These are phyloP conservation scores for Lonicera japonica DNA, from an alignment of 129 eudicot species.

Conservation along the genomic window DNA sequence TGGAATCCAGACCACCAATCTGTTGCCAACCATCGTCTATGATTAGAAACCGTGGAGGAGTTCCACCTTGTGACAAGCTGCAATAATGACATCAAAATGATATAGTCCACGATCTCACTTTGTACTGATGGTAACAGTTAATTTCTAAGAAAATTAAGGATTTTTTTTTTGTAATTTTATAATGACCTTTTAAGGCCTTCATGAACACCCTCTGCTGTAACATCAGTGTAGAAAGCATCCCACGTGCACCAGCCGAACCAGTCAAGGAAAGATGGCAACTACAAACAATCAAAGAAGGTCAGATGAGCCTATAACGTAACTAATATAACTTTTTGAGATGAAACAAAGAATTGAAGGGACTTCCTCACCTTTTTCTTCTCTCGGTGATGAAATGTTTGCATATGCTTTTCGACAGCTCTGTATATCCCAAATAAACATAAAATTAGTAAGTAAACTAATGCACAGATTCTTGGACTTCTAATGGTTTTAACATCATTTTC, in stretches of 20 bases:
- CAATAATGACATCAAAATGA: neutral
- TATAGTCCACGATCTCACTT: neutral
- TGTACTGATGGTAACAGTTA: neutral
- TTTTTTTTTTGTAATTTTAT: neutral
- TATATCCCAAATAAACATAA: constrained; percentile 11
- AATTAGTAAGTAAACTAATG: neutral
- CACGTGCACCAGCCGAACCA: constrained; percentile 99
- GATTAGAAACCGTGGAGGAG: constrained; percentile 82
- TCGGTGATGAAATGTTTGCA: constrained; percentile 88
- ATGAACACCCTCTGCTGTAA: constrained; percentile 90
- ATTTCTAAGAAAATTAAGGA: neutral
- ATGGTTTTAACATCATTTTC: no score
- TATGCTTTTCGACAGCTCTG: constrained; percentile 84
- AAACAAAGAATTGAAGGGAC: neutral
- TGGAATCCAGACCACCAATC: constrained; percentile 43
- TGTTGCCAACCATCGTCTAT: constrained; percentile 99
- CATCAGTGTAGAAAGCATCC: constrained; percentile 99
- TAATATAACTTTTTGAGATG: neutral
- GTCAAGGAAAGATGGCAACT: constrained; percentile 73
- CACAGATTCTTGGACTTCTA: no score
- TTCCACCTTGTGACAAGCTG: constrained; percentile 78
- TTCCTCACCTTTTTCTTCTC: constrained; percentile 74
- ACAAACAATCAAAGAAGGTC: constrained; percentile 16
- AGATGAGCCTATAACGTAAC: neutral
- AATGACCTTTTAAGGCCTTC: constrained; percentile 78